Percentiles rank a stretch among this genome's conserved stretches.
Evolutionary conservation across 2,329 filamentous ascomycete species (phyloP).

Genomic region (Aspergillus nomiae): DNA sequence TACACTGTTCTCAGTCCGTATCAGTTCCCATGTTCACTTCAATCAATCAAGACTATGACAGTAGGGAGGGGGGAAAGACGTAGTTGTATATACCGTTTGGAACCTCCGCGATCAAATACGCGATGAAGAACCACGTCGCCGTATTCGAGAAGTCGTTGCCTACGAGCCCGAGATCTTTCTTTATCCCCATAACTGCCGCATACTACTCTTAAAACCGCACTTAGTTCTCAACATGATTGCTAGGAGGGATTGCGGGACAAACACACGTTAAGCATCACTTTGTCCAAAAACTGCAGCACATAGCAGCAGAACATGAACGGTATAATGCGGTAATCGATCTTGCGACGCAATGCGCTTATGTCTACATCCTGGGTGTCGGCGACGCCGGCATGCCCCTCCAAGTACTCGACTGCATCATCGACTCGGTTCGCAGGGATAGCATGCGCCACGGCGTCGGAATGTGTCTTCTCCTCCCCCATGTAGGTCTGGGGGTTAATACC

Average conservation of each 20-base stretch:
- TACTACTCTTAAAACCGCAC: conserved; percentile 37
- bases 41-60: not conserved
- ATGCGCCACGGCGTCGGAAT: conserved; percentile 4
- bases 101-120: conserved; percentile 59
- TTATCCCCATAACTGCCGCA: conserved; percentile 65
- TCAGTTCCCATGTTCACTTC: not conserved
- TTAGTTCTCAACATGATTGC: not conserved
- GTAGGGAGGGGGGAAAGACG: too few species aligned
- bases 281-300: conserved; percentile 37
- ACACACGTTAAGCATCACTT: conserved; percentile 34
- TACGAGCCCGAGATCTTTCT: conserved; percentile 53
- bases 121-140: conserved; percentile 63
- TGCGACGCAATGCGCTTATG: conserved; percentile 27
- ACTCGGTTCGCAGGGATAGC: conserved; percentile 4
- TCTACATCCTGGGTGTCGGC: conserved; percentile 14
- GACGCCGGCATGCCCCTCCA: conserved; percentile 18
- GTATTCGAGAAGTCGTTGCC: conserved; percentile 64
- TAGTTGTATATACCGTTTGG: conserved; percentile 52
- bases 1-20: conserved; percentile 12
- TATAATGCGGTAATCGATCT: conserved; percentile 35
- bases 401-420: conserved; percentile 26
- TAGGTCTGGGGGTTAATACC: not conserved
- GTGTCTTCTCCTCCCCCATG: conserved; percentile 14
- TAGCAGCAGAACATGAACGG: conserved; percentile 37
- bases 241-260: not conserved